Conservation (phyloP, 306 rosid genomes). For the Potentilla sterilis region DNA sequence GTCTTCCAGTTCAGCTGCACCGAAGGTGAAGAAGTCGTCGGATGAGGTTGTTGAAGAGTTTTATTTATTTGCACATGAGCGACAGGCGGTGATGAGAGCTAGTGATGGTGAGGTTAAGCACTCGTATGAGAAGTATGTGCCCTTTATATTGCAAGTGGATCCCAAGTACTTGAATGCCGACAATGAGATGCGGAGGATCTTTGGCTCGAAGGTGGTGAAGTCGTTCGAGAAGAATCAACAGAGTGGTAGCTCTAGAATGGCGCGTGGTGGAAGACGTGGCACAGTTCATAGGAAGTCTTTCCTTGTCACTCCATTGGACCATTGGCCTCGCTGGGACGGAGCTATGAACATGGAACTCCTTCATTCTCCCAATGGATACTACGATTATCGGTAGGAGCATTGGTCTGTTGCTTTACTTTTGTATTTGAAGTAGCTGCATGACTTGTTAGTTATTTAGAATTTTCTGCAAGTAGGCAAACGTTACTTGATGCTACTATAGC, state of each 20-base stretch:
- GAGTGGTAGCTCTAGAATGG: conserved; percentile 75
- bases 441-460: neutral
- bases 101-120: conserved; percentile 36
- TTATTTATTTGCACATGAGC: conserved; percentile 38
- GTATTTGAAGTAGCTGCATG: neutral
- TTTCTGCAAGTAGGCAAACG: neutral
- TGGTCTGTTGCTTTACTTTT: conserved; percentile 7
- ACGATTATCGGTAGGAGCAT: conserved; percentile 62
- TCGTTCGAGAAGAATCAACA: conserved; percentile 78
- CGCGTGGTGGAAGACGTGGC: conserved; percentile 73
- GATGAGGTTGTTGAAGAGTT: conserved; percentile 61
- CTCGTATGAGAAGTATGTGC: neutral
- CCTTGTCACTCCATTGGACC: conserved; percentile 72
- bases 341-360: conserved; percentile 83
- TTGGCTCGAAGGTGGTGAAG: conserved; percentile 93
- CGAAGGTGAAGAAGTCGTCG: conserved; percentile 43
- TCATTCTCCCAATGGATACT: conserved; percentile 56
- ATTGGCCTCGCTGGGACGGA: conserved; percentile 92
- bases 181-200: conserved; percentile 81
- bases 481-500: neutral
- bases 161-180: conserved; percentile 86
- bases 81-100: conserved; percentile 30
- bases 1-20: conserved; percentile 32
- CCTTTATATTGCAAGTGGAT: conserved; percentile 61
- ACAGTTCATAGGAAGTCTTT: conserved; percentile 60